These are phyloP conservation scores for Zymoseptoria brevis DNA, from an alignment of 2,329 filamentous ascomycete species.

Conservation along the genomic window DNA sequence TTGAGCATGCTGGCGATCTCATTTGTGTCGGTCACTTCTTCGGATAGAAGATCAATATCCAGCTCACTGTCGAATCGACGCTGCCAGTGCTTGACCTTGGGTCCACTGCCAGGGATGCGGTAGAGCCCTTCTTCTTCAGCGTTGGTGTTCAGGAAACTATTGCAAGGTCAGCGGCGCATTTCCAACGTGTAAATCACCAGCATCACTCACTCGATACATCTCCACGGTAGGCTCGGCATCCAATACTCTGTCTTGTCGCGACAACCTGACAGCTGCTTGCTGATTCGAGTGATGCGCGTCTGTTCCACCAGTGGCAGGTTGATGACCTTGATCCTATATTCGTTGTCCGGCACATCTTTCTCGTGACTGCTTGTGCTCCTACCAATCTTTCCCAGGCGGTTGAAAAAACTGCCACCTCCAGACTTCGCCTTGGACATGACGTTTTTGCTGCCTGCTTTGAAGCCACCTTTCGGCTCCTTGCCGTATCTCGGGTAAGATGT, in stretches of 20 bases:
- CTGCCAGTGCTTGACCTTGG: constrained; percentile 90
- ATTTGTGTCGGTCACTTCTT: constrained; percentile 89
- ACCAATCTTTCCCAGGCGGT: constrained; percentile 24
- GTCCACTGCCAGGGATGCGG: constrained; percentile 80
- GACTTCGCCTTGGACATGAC: constrained; percentile 21
- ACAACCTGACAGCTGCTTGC: constrained; percentile 77
- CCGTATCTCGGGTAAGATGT: constrained; percentile 11
- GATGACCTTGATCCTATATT: constrained; percentile 77
- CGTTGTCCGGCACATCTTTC: constrained; percentile 58
- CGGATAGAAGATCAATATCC: constrained; percentile 84
- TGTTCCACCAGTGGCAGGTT: constrained; percentile 82
- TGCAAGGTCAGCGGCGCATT: constrained; percentile 10
- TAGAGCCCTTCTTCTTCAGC: constrained; percentile 92
- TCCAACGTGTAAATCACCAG: neutral
- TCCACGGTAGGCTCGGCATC: constrained; percentile 95
- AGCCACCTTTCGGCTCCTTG: constrained; percentile 20
- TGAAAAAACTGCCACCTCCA: constrained; percentile 19
- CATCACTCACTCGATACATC: constrained; percentile 69
- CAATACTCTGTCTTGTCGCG: constrained; percentile 96
- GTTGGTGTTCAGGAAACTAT: constrained; percentile 80
- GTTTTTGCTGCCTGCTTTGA: constrained; percentile 24
- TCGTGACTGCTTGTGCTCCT: constrained; percentile 60
- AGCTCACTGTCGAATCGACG: constrained; percentile 72
- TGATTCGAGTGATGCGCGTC: constrained; percentile 83
- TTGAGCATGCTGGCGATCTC: constrained; percentile 95